Evolutionary conservation across 257 asterid species (phyloP), one percentile per base, ranked within the genome.

Genomic region (Gardenia jasminoides): DNA sequence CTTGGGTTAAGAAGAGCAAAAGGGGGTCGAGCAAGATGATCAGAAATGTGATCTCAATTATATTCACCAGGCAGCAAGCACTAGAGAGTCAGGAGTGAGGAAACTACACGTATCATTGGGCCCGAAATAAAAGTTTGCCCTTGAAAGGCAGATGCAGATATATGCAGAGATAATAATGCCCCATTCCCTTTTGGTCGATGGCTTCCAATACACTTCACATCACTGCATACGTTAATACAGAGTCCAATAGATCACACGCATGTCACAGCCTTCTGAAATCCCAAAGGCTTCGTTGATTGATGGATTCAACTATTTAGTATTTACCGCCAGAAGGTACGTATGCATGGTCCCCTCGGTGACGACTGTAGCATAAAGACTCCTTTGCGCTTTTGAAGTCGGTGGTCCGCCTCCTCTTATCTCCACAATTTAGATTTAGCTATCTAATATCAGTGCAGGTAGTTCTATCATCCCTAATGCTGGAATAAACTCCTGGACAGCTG

Each of bases 131-230:
- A 76, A 11, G 69, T 30, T 36, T 48, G 58, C 36, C 78, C 58
- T 39, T 46, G 19, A 64, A 62, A 16, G 50, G 67, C 58, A 43
- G 59, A 64, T 31, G 73, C 41, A 36, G 41, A 36, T 36, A 43
- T 46, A 64, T 31, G 73, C 46, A 64, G 79, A n/a, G 62, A 67
- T 33, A 50, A 73, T 80, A 16, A 79, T 72, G 75, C 10, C 54
- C 69, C 78, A 50, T 64, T 33, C 76, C 31, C 78, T 79, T 79
- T 80, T 66, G 79, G 82, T 80, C 79, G 82, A 39, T 73, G 50
- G 62, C 82, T 80, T 80, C 13, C 39, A 80, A 72, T 48, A 73
- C 75, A 80, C 82, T 80, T 75, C 79, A 65, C 46, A 64, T 56
- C 76, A 41, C 41, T 59, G 69, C 28, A 58, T 30, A 33, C 41